These are phyloP conservation scores for Petunia secreta DNA, from an alignment of 257 asterid genomes.

Conservation along the genomic window DNA sequence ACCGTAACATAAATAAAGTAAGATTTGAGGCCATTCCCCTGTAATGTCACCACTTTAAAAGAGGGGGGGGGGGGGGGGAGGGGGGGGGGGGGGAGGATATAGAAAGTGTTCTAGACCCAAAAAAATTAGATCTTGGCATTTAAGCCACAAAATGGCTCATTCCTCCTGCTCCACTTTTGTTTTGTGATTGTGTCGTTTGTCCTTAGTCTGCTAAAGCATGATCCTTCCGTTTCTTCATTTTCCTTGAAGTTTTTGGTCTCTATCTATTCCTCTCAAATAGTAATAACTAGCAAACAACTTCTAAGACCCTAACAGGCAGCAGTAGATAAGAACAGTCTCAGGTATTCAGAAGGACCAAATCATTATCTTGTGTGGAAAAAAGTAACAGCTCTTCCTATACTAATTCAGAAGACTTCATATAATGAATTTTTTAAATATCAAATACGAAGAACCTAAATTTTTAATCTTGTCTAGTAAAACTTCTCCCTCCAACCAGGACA, in stretches of 20 bases:
- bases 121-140: slow-evolving; percentile 5
- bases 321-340: not conserved
- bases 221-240: not conserved
- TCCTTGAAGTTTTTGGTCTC: not conserved
- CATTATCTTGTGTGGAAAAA: not conserved
- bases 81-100: not conserved
- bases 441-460: no score
- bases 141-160: slow-evolving; percentile 17
- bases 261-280: not conserved
- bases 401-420: not conserved
- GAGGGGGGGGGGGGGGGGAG: not conserved
- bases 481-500: no score
- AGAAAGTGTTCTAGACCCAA: no score
- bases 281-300: not conserved
- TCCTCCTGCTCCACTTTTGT: no score
- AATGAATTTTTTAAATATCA: not conserved
- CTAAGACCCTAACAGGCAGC: not conserved
- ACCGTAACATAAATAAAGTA: not conserved
- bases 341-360: not conserved
- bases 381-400: not conserved
- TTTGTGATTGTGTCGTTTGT: no score
- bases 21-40: not conserved
- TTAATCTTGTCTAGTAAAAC: no score
- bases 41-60: not conserved
- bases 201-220: no score